These are phyloP conservation scores for Umbilicus rupestris DNA, from an alignment of 164 flowering plant species.

Conservation along the genomic window DNA sequence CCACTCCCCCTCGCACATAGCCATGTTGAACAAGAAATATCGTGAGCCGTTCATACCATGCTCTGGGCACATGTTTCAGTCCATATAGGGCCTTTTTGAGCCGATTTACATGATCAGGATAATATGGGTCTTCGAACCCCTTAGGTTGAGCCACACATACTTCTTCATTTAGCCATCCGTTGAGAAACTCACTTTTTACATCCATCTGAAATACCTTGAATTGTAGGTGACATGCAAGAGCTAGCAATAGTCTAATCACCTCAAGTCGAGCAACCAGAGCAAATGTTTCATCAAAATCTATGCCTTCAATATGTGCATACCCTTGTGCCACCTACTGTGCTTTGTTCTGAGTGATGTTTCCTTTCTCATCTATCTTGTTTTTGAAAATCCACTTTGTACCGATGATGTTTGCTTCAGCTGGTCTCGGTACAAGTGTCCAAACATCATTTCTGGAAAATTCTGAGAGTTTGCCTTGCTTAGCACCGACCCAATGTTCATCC, in stretches of 20 bases:
- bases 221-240: background rate
- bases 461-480: background rate
- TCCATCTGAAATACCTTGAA: slow-evolving; percentile 1
- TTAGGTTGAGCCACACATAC: background rate
- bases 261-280: background rate
- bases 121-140: background rate
- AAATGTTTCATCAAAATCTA: background rate
- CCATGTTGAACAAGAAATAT: background rate
- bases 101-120: background rate
- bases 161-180: background rate
- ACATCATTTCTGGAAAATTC: background rate
- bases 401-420: background rate
- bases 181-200: slow-evolving; percentile 5
- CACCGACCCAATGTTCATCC: background rate
- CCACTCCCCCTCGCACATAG: background rate
- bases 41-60: background rate
- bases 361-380: background rate
- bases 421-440: background rate
- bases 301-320: background rate
- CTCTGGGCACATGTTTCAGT: slow-evolving; percentile 8
- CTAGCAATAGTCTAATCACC: no score
- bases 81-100: slow-evolving; percentile 9
- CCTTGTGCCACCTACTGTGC: background rate
- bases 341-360: background rate
- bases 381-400: background rate